A percentile compares a stretch with the other conserved stretches of the same genome.
These are phyloP conservation scores for Sporothrix dimorphospora DNA, from an alignment of 2,329 filamentous ascomycete genomes.

Conservation along the genomic window DNA sequence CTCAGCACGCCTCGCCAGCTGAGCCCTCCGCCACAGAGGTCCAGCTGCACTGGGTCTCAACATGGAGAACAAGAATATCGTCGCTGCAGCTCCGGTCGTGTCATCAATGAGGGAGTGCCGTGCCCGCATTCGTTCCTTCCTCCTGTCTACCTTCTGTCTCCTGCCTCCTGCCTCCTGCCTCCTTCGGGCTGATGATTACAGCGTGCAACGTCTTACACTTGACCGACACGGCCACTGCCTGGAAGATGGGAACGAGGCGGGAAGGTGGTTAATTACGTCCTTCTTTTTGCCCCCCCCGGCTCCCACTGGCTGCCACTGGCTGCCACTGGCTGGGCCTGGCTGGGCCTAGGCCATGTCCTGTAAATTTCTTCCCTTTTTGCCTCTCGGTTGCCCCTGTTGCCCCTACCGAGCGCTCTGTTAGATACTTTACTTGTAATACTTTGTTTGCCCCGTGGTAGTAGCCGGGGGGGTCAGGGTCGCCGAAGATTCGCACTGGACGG, in stretches of 20 bases:
- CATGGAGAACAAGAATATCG: neutral
- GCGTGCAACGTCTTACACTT: neutral
- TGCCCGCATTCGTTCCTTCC: neutral
- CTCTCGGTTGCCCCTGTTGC: slow-evolving; percentile 6
- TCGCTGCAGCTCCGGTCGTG: neutral
- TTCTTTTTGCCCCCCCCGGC: slow-evolving; percentile 4
- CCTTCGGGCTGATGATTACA: neutral
- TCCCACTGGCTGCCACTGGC: neutral
- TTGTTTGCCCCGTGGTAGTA: neutral
- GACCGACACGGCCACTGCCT: neutral
- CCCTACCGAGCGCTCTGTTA: neutral
- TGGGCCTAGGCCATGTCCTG: neutral
- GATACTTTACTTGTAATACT: neutral
- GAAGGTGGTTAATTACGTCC: neutral
- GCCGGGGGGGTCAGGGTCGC: neutral
- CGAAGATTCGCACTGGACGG: neutral
- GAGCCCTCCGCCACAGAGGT: neutral
- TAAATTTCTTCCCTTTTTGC: neutral
- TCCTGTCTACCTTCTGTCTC: too few relatives aligned
- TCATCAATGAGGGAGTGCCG: neutral
- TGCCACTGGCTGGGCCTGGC: neutral
- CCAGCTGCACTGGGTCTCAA: neutral
- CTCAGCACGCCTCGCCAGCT: neutral
- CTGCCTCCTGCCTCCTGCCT: neutral
- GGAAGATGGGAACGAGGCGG: neutral